Conservation (phyloP, 345 rosid species). For the Populus deltoides region DNA sequence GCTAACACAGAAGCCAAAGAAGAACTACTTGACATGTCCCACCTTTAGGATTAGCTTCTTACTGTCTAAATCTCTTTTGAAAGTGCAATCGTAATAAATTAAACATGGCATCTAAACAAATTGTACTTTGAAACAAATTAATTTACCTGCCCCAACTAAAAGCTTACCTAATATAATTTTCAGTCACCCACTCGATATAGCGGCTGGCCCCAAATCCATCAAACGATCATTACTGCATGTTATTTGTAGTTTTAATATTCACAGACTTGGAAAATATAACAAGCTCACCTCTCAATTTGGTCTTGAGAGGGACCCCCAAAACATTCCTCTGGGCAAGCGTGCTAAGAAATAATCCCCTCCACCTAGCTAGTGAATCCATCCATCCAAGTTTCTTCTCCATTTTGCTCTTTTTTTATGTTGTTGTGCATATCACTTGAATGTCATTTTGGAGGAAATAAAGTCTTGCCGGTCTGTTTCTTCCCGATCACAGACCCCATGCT, state of each 20-base stretch:
- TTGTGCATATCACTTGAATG: background rate
- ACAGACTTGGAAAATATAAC: conserved; percentile 11
- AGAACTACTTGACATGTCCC: background rate
- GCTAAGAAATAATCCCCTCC: conserved; percentile 5
- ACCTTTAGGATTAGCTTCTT: background rate
- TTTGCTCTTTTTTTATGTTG: background rate
- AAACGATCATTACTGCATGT: conserved; percentile 9
- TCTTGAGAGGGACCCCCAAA: conserved; percentile 14
- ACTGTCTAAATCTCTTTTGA: background rate
- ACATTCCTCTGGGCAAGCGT: conserved; percentile 25
- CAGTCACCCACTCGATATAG: conserved; percentile 10
- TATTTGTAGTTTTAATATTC: conserved; percentile 10
- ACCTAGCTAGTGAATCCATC: background rate
- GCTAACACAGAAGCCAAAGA: background rate
- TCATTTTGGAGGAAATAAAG: background rate
- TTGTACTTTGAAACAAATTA: conserved; percentile 17
- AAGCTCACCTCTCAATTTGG: background rate
- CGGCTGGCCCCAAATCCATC: conserved; percentile 1
- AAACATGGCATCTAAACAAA: background rate
- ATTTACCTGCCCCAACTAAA: conserved; percentile 55
- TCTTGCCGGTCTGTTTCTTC: background rate
- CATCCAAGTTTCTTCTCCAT: background rate
- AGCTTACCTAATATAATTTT: conserved; percentile 26
- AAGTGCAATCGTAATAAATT: background rate
- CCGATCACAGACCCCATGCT: background rate